Conservation (phyloP, 352 stramenopile species). For the Globisporangium orthogonon region DNA sequence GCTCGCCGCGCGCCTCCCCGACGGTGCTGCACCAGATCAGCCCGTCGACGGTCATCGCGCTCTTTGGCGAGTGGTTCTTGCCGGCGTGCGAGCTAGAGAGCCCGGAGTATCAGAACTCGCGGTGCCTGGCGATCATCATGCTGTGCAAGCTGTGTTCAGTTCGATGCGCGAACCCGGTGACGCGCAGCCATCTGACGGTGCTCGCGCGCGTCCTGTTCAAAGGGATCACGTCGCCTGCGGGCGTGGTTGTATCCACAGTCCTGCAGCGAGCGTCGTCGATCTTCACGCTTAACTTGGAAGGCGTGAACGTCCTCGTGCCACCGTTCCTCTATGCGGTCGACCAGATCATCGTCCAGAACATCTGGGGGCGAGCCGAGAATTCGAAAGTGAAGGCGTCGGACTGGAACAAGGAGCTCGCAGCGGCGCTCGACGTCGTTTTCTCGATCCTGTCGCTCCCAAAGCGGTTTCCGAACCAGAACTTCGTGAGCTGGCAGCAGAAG, state of each 20-base stretch:
- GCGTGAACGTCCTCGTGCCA: constrained; percentile 72
- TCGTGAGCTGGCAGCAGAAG: constrained; percentile 77
- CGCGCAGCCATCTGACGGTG: constrained; percentile 54
- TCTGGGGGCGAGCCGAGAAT: constrained; percentile 61
- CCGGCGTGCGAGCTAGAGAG: constrained; percentile 72
- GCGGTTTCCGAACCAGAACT: constrained; percentile 65
- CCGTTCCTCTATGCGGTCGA: constrained; percentile 79
- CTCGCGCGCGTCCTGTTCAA: constrained; percentile 67
- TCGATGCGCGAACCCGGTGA: constrained; percentile 53
- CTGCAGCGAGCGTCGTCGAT: constrained; percentile 65
- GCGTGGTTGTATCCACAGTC: constrained; percentile 75
- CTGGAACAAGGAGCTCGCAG: constrained; percentile 79
- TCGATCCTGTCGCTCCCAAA: constrained; percentile 68
- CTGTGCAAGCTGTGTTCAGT: constrained; percentile 75
- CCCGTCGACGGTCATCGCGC: constrained; percentile 72
- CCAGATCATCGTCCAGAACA: constrained; percentile 78
- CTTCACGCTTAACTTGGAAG: constrained; percentile 76
- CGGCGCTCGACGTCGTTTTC: constrained; percentile 70
- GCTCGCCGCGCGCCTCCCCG: constrained; percentile 37
- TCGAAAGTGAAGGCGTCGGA: constrained; percentile 66
- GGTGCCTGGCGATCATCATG: constrained; percentile 71
- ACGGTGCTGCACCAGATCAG: constrained; percentile 67
- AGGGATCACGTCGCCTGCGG: constrained; percentile 64
- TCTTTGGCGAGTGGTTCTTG: constrained; percentile 85
- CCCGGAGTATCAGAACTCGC: constrained; percentile 67